phyloP scores from a whole-genome alignment of 441 rosid genomes.

The Gossypium davidsonii region DNA sequence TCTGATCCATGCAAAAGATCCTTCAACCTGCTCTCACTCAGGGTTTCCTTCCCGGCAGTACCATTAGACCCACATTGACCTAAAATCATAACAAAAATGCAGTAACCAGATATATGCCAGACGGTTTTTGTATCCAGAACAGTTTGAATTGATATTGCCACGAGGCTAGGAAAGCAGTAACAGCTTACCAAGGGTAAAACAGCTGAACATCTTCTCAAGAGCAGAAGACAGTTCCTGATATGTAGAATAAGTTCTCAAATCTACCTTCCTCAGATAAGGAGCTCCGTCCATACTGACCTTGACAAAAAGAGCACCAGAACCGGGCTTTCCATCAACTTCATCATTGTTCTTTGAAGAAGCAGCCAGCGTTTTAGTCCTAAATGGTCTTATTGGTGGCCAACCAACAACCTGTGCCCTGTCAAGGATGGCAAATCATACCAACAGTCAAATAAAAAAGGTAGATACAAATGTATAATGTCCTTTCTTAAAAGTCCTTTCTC shows the following conservation, averaged over 20 bases:
- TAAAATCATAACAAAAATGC: conserved; percentile 24
- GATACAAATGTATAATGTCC: background rate
- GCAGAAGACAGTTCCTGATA: conserved; percentile 54
- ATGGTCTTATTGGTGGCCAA: conserved; percentile 68
- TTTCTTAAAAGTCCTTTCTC: background rate
- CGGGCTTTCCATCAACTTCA: conserved; percentile 61
- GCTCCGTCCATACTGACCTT: conserved; percentile 83
- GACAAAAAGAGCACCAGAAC: conserved; percentile 49
- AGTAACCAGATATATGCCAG: conserved; percentile 7
- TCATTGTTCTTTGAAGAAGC: conserved; percentile 47
- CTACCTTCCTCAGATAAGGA: conserved; percentile 67
- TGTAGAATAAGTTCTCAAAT: conserved; percentile 44
- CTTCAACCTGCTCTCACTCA: conserved; percentile 51
- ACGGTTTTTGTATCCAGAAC: background rate
- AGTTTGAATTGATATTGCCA: background rate
- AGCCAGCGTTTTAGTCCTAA: conserved; percentile 50
- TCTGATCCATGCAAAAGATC: conserved; percentile 66
- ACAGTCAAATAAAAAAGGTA: background rate
- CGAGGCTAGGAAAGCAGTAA: background rate
- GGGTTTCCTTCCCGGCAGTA: conserved; percentile 37
- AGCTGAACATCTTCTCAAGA: conserved; percentile 70
- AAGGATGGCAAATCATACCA: conserved; percentile 13
- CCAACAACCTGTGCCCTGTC: conserved; percentile 67
- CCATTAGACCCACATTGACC: conserved; percentile 55
- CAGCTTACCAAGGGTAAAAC: conserved; percentile 53